phyloP scores from a whole-genome alignment of 306 rosid genomes.

The Myrica gale region DNA sequence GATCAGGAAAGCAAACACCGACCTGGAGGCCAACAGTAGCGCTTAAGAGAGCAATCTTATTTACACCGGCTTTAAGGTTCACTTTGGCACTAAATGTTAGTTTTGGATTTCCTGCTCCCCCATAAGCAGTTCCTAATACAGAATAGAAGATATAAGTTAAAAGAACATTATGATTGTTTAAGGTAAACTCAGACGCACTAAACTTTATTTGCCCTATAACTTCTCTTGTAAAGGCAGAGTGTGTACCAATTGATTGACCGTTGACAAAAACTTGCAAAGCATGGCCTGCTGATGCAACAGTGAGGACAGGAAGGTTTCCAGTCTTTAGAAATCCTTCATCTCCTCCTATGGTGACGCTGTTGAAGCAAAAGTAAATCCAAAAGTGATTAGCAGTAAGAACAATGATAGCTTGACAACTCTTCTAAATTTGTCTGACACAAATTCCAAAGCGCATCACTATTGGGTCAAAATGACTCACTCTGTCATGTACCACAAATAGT shows the following conservation, averaged over 20 bases:
- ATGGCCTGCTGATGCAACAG: constrained; percentile 83
- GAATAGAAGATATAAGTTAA: constrained; percentile 17
- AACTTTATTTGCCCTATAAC: not conserved
- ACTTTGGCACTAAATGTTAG: constrained; percentile 56
- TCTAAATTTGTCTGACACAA: not conserved
- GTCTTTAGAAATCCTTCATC: constrained; percentile 63
- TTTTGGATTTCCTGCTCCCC: constrained; percentile 48
- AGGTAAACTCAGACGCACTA: not conserved
- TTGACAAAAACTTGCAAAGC: constrained; percentile 84
- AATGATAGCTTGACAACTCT: not conserved
- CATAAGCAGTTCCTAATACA: constrained; percentile 65
- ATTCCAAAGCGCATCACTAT: constrained; percentile 3
- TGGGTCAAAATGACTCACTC: constrained; percentile 59
- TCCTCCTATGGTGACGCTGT: constrained; percentile 67
- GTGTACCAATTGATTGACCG: constrained; percentile 75
- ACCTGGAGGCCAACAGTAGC: constrained; percentile 85
- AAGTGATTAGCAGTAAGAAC: constrained; percentile 17
- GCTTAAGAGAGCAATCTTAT: constrained; percentile 86
- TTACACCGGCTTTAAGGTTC: constrained; percentile 63
- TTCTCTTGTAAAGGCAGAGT: not conserved
- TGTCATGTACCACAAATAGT: constrained; percentile 96
- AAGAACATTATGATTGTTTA: not conserved
- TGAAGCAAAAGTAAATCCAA: constrained; percentile 11
- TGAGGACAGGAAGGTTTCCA: constrained; percentile 64
- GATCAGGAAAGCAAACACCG: constrained; percentile 30